Evolutionary conservation across 805 yeast species (phyloP).

Genomic region (Monosporozyma servazzii): DNA sequence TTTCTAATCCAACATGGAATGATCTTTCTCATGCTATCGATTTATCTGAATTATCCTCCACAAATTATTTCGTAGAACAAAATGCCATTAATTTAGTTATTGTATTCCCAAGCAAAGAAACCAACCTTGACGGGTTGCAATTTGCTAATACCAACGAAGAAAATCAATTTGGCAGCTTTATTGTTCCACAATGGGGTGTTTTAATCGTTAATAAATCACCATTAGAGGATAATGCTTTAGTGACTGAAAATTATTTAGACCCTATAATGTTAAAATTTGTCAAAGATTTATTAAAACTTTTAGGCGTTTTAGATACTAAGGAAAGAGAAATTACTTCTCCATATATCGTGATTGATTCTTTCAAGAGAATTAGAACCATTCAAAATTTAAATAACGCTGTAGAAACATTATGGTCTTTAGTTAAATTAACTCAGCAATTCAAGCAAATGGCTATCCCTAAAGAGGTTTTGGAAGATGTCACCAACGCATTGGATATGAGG

Average conservation of each 20-base stretch:
- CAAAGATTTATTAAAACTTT: slow-evolving; percentile 59
- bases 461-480: slow-evolving; percentile 51
- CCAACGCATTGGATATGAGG: slow-evolving; percentile 38
- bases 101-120: slow-evolving; percentile 28
- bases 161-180: slow-evolving; percentile 33
- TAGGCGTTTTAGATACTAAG: slow-evolving; percentile 53
- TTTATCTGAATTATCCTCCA: slow-evolving; percentile 59
- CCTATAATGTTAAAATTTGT: slow-evolving; percentile 62
- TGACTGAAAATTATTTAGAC: slow-evolving; percentile 38
- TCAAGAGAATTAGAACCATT: slow-evolving; percentile 49
- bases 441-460: slow-evolving; percentile 79
- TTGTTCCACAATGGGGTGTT: slow-evolving; percentile 85
- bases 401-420: slow-evolving; percentile 63
- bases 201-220: slow-evolving; percentile 36
- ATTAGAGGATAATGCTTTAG: slow-evolving; percentile 18
- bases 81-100: slow-evolving; percentile 58
- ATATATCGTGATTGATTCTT: slow-evolving; percentile 52
- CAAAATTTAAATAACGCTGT: slow-evolving; percentile 54
- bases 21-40: slow-evolving; percentile 73
- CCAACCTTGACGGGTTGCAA: slow-evolving; percentile 35
- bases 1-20: slow-evolving; percentile 32
- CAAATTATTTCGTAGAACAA: slow-evolving; percentile 50
- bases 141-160: slow-evolving; percentile 8
- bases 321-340: slow-evolving; percentile 38
- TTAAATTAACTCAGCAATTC: slow-evolving; percentile 57